Evolutionary conservation across 163 green algal species (phyloP).

Genomic region (Chlorella variabilis): DNA sequence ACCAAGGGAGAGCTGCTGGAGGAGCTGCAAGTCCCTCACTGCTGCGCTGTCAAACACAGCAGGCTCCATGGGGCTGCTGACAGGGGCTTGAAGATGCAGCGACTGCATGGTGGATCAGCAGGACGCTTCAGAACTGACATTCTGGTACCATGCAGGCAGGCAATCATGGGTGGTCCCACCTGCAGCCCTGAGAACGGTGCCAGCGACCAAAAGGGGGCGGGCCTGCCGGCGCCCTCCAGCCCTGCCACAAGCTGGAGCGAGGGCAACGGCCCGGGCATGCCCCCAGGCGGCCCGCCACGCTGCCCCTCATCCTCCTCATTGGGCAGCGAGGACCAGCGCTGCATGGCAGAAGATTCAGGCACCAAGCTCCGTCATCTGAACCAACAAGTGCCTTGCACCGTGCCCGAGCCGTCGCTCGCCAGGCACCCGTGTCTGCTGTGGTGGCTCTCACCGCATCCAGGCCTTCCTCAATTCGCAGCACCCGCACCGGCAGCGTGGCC

Average conservation of each 20-base stretch:
- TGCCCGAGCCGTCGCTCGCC: no score
- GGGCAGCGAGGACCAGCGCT: background rate
- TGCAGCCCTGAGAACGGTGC: background rate
- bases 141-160: background rate
- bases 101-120: slow-evolving; percentile 5
- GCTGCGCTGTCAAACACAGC: slow-evolving; percentile 1
- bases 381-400: no score
- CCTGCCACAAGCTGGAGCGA: background rate
- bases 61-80: background rate
- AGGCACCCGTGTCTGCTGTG: no score
- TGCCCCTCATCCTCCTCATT: background rate
- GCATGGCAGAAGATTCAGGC: background rate
- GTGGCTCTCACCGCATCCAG: background rate
- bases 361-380: no score
- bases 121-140: no score
- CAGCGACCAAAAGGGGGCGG: background rate
- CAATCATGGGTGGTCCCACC: slow-evolving; percentile 1
- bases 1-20: slow-evolving; percentile 4
- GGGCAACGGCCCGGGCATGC: background rate
- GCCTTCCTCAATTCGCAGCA: slow-evolving; percentile 5
- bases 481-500: background rate
- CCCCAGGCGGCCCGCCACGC: background rate
- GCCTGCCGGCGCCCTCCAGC: background rate
- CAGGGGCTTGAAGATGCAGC: slow-evolving; percentile 3
- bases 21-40: background rate